Base-by-base conservation (phyloP, 176 grass and related monocot species). In the Lolium rigidum region DNA sequence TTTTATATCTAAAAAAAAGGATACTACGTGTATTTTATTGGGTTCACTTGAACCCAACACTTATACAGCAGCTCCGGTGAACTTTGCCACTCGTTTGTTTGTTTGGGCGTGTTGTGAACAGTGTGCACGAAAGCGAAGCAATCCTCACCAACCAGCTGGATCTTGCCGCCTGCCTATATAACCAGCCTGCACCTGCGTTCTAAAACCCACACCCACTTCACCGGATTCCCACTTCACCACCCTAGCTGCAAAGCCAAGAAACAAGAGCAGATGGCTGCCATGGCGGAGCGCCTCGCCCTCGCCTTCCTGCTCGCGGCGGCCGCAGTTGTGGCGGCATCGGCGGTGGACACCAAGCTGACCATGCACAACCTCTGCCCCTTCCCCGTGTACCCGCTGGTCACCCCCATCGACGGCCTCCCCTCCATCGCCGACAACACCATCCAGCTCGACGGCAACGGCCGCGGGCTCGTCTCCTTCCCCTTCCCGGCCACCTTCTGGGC, bases 301-400 rank as follows among this genome's bases (percentile, higher is more conserved):
- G 35, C 47, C 62, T 7, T 5, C 31, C 16, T 82, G 47, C 14
- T 82, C 13, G 61, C 25, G 28, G 35, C 15, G 20, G 26, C 25
- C 80, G 12, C 5, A 68, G 22, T 57, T 20, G 7, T 37, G 46
- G 9, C 22, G 7, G 50, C 15, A 49, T 6, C 68, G 52, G 13
- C 67, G 50, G n/a, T 38, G 7, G 15, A 41, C 21, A 7, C 10
- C 39, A 74, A 10, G 55, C 82, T 84, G 51, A 84, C 55, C 2
- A 21, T 84, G 14, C 82, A 75, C 55, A 84, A 84, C 82, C 70
- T 84, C 15, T 84, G 82, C 16, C 37, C 82, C 4, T 84, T 74
- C 55, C 24, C 70, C 21, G 22, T 84, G 7, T 84, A 70, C 69
- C 82, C 82, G 70, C 55, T 84, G 14, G 55, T 84, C 10, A 84